A percentile compares a stretch with the other conserved stretches of the same genome.
Evolutionary conservation across 2,329 filamentous ascomycete species (phyloP).

Genomic region (Ilyonectria sp.): DNA sequence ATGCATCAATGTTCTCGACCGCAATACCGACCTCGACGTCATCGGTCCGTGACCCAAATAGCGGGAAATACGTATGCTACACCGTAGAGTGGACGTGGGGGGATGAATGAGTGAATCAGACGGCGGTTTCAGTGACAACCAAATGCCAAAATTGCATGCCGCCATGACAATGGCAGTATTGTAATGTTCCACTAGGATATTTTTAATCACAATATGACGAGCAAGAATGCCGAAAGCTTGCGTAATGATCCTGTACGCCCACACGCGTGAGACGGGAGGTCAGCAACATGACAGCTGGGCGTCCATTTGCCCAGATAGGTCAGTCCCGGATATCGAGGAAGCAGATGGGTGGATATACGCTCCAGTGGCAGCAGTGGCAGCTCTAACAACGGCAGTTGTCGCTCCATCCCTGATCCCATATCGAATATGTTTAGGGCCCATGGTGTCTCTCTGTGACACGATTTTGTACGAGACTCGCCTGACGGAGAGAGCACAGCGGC

Average conservation of each 20-base stretch:
- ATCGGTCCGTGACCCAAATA: not conserved
- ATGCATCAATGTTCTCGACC: not conserved
- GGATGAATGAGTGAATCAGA: no score
- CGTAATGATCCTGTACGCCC: constrained; percentile 15
- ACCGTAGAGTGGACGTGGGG: no score
- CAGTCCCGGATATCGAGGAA: not conserved
- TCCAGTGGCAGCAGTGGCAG: not conserved
- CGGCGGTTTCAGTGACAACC: no score
- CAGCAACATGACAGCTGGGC: not conserved
- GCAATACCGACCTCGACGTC: not conserved
- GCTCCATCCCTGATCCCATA: constrained; percentile 22
- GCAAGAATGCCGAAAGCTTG: not conserved
- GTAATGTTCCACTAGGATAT: constrained; percentile 9
- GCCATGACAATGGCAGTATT: constrained; percentile 4
- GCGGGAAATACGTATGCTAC: no score
- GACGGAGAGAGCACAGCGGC: constrained; percentile 36
- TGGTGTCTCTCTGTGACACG: constrained; percentile 29
- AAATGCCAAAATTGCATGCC: not conserved
- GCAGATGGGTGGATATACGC: not conserved
- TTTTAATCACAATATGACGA: constrained; percentile 13
- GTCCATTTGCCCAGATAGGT: not conserved
- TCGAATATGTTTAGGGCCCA: constrained; percentile 11
- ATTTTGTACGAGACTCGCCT: constrained; percentile 37
- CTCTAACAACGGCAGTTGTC: constrained; percentile 1
- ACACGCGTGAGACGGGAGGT: constrained; percentile 16